Evolutionary conservation across 768 basidiomycete genomes (phyloP), one percentile per base, ranked within the genome.

Genomic region (Mycena rosella): DNA sequence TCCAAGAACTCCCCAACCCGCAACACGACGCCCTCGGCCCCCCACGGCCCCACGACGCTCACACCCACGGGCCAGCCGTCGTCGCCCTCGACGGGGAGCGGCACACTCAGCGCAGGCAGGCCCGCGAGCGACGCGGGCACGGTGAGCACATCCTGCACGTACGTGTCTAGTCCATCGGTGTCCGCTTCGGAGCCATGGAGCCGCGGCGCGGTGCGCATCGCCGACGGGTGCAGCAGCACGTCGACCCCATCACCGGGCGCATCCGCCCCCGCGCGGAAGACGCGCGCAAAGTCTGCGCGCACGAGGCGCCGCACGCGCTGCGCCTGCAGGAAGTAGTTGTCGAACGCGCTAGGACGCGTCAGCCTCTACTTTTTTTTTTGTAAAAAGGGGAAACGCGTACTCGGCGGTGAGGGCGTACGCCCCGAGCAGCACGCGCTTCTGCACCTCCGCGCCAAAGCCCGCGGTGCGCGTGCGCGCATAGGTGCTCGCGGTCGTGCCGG

Each of bases 261-360:
- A 74, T 92, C 88, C 3, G 87, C 38, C 10, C 17, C 82, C 2
- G 86, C 76, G 0, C 82, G 80, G 79, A 98, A 96, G 38, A 91
- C 86, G 1, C 75, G 73, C 74, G 91, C 81, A 72, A 96, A 96
- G 73, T 98, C 96, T 6, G 84, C 73, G 64, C 88, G 86, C 57
- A 99, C 82, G 10, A 86, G 80, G 55, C 86, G 84, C 1, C 97
- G 90, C 13, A 98, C 87, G 34, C 89, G 86, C 68, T 95, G 92
- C 0, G 97, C 96, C 81, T 97, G 95, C 7, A 99, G 84, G 76
- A 96, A 99, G 78, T 97, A 98, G 74, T 97, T 98, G 79, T 98
- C 93, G 75, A 96, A 98, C n/a, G 96, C 96, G 63, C 96, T 98
- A n/a, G n/a, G n/a, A n/a, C n/a, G n/a, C n/a, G n/a, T n/a, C n/a